phyloP scores from a whole-genome alignment of 2,329 filamentous ascomycete species.

The Ophiocordyceps camponoti-rufipedis region DNA sequence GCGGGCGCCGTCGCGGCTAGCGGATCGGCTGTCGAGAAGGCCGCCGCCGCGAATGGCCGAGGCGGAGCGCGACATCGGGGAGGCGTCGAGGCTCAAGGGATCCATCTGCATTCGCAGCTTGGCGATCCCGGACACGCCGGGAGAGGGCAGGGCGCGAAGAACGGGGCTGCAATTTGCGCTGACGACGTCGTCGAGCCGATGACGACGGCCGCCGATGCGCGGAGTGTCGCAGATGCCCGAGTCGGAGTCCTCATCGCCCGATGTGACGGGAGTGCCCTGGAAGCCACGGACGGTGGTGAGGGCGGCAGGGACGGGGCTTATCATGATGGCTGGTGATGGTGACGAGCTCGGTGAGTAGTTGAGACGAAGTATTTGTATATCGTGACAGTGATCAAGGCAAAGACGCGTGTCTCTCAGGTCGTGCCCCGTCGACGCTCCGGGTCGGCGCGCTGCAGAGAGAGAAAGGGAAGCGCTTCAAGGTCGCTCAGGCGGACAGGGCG shows the following conservation, averaged over 20 bases:
- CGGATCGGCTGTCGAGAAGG: slow-evolving; percentile 33
- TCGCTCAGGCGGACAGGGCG: slow-evolving; percentile 30
- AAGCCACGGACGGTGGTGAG: slow-evolving; percentile 39
- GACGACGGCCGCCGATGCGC: slow-evolving; percentile 19
- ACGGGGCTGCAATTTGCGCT: slow-evolving; percentile 46
- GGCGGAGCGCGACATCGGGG: slow-evolving; percentile 27
- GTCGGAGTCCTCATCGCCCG: slow-evolving; percentile 41
- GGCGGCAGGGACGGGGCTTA: slow-evolving; percentile 27
- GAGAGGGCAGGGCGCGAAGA: slow-evolving; percentile 32
- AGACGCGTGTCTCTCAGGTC: slow-evolving; percentile 13
- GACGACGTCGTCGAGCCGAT: slow-evolving; percentile 35
- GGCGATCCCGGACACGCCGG: slow-evolving; percentile 55
- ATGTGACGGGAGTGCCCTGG: slow-evolving; percentile 31
- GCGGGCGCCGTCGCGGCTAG: slow-evolving; percentile 35
- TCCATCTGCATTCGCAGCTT: slow-evolving; percentile 70
- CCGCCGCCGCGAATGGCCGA: slow-evolving; percentile 36
- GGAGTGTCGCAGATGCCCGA: slow-evolving; percentile 20
- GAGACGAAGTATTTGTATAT: background rate
- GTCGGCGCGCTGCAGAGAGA: slow-evolving; percentile 35
- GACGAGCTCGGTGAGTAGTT: too few species aligned
- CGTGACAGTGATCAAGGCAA: background rate
- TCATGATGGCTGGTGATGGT: slow-evolving; percentile 21
- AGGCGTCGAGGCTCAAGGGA: slow-evolving; percentile 46
- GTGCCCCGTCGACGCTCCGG: slow-evolving; percentile 40
- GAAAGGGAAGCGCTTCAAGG: slow-evolving; percentile 24